Base-by-base conservation (phyloP, 345 rosid genomes). In the Chamaenerion angustifolium region DNA sequence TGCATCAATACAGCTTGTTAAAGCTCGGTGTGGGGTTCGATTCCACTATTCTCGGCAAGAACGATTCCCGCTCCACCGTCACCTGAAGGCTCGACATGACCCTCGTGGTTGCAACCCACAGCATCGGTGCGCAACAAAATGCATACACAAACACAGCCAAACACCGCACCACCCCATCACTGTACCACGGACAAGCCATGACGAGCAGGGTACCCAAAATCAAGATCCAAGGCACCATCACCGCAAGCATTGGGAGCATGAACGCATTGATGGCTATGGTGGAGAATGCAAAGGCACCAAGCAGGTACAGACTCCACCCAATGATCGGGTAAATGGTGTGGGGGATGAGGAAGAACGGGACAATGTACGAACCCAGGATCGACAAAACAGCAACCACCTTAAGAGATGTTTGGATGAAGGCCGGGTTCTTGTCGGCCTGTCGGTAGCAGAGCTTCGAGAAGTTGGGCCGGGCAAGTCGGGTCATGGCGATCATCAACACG, bases 141-240 rank as follows among this genome's bases (percentile, higher is more conserved):
- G 94, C 89, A 15, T 80, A 84, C 12, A 61, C 81, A 9, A 87
- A 87, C 48, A 92, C 70, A 1, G 80, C 71, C 51, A 92, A 68
- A 3, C 81, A 93, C 64, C 98, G 71, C 4, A 76, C 56, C 15
- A 87, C 63, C 0, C 98, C 98, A 42, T 82, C 71, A 0, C 60
- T 58, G 68, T 87, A 83, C 77, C 73, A 76, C 8, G 96, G 96
- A 43, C 7, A 78, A 1, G 89, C 95, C 98, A 90, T 87, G 63
- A 77, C 85, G 10, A 84, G 57, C 35, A 92, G 95, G 12, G 71
- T 66, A 10, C 95, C 89, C 1, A 76, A 43, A 18, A 87, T 84
- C 55, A 75, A 82, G 16, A 85, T 16, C 83, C 80, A 77, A 0
- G 84, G 89, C 19, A 73, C 67, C 56, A 82, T 46, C 40, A 84